Conservation (phyloP, 2,329 filamentous ascomycete genomes). For the Fusarium pilosicola region DNA sequence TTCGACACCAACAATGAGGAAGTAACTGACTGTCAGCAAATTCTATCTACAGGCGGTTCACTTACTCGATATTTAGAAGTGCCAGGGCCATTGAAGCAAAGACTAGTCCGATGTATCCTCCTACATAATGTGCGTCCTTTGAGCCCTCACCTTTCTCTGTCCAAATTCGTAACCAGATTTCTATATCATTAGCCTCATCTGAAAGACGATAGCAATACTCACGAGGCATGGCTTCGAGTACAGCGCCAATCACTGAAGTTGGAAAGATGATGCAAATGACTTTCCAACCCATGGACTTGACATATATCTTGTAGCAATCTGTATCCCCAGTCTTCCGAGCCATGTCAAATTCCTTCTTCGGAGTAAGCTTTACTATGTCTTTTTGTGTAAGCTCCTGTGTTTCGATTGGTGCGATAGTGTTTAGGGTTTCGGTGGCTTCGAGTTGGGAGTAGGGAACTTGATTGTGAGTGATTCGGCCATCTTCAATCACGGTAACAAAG, state of each 20-base stretch:
- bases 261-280: slow-evolving; percentile 31
- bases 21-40: slow-evolving; percentile 27
- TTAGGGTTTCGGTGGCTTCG: slow-evolving; percentile 1
- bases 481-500: slow-evolving; percentile 40
- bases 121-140: slow-evolving; percentile 32
- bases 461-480: slow-evolving; percentile 34
- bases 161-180: slow-evolving; percentile 45
- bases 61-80: slow-evolving; percentile 22
- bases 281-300: slow-evolving; percentile 40
- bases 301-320: slow-evolving; percentile 45
- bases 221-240: slow-evolving; percentile 41
- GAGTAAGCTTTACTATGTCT: not conserved
- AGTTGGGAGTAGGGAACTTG: slow-evolving; percentile 39
- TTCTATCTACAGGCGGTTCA: fast-evolving
- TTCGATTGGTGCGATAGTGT: not conserved
- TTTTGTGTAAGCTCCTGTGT: not conserved
- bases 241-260: slow-evolving; percentile 16
- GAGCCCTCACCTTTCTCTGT: slow-evolving; percentile 39
- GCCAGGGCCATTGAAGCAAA: slow-evolving; percentile 26
- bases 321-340: slow-evolving; percentile 44
- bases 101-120: slow-evolving; percentile 39
- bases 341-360: slow-evolving; percentile 34
- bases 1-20: slow-evolving; percentile 38
- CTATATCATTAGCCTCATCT: slow-evolving; percentile 3
- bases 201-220: not conserved